Conservation (phyloP, 345 rosid genomes). For the Aegle marmelos region DNA sequence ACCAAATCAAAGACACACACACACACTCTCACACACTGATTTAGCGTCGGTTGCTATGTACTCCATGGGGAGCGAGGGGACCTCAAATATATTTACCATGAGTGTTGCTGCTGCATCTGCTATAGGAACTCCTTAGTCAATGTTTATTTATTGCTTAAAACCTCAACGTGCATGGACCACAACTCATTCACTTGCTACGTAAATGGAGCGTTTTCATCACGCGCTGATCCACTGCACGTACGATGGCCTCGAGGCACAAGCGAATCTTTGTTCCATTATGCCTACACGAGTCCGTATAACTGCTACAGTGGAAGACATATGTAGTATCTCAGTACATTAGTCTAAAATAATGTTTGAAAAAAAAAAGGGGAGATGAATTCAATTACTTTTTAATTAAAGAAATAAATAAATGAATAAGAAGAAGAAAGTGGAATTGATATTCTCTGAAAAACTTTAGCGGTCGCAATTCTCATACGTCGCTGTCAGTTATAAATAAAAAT, state of each 20-base stretch:
- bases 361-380: neutral
- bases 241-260: neutral
- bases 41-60: too few species aligned
- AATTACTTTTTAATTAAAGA: neutral
- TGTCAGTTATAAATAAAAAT: slow-evolving; percentile 36
- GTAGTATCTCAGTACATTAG: too few species aligned
- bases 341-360: too few species aligned
- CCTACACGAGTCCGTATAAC: slow-evolving; percentile 8
- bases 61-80: too few species aligned
- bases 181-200: neutral
- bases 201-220: neutral
- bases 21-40: too few species aligned
- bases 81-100: too few species aligned
- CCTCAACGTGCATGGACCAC: neutral
- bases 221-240: neutral
- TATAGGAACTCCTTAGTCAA: too few species aligned
- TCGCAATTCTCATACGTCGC: slow-evolving; percentile 40
- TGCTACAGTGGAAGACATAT: neutral
- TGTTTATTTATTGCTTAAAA: too few species aligned
- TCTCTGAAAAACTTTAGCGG: slow-evolving; percentile 21
- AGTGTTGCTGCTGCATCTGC: too few species aligned
- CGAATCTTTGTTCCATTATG: slow-evolving; percentile 22
- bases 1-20: too few species aligned
- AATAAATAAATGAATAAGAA: neutral
- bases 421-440: neutral